Percentiles rank a stretch among this genome's conserved stretches.
Evolutionary conservation across 2,329 filamentous ascomycete species (phyloP).

Genomic region (Penicillium digitatum): DNA sequence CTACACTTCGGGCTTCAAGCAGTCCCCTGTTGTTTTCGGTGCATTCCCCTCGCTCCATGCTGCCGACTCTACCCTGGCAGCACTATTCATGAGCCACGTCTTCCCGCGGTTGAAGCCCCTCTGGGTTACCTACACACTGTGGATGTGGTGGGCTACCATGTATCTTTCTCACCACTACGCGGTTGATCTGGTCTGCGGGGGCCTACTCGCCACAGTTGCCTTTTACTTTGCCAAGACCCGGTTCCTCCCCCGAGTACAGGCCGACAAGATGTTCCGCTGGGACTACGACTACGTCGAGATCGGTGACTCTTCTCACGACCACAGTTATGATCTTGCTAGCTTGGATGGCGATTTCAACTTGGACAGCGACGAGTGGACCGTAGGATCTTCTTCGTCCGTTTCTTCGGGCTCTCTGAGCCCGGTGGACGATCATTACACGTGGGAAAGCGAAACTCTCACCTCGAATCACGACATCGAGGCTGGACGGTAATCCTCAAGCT

Average conservation of each 20-base stretch:
- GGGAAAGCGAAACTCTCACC: conserved; percentile 41
- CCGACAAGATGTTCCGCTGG: conserved; percentile 84
- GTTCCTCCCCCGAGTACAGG: conserved; percentile 76
- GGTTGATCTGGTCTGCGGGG: conserved; percentile 84
- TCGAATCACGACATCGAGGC: conserved; percentile 40
- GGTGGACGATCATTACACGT: conserved; percentile 55
- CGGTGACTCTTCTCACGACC: conserved; percentile 58
- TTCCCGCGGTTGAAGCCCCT: conserved; percentile 78
- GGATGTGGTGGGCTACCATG: conserved; percentile 99
- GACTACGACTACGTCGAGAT: conserved; percentile 91
- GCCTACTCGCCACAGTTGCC: conserved; percentile 68
- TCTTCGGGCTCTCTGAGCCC: conserved; percentile 63
- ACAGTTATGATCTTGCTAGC: conserved; percentile 55
- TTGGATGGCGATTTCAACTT: conserved; percentile 55
- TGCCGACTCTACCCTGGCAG: conserved; percentile 81
- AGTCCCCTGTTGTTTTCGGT: conserved; percentile 86
- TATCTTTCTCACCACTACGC: conserved; percentile 97
- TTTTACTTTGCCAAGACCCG: conserved; percentile 79
- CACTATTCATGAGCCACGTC: conserved; percentile 86
- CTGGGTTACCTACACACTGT: conserved; percentile 79
- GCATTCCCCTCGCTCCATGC: conserved; percentile 93
- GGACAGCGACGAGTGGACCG: conserved; percentile 85
- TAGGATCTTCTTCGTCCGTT: conserved; percentile 75
- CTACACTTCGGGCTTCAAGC: conserved; percentile 88
- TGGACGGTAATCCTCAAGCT: conserved; percentile 29